Conservation (phyloP, 2,329 filamentous ascomycete genomes). For the Podosphaera aphanis region DNA sequence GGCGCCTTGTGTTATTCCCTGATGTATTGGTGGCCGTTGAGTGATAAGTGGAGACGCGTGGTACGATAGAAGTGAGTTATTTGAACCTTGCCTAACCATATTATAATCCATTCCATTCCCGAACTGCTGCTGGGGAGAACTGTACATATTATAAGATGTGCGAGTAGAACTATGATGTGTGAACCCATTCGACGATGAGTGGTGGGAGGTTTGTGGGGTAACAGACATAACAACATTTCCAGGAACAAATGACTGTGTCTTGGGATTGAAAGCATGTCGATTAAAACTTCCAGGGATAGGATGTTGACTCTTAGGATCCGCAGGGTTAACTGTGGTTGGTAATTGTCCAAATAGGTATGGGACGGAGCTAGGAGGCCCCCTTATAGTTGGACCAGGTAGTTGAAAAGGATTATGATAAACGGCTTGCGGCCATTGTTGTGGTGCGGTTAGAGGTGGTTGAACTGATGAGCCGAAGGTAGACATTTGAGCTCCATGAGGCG, state of each 20-base stretch:
- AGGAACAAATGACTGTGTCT: constrained; percentile 80
- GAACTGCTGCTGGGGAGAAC: constrained; percentile 15
- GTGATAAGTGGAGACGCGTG: constrained; percentile 17
- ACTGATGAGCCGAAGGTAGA: constrained; percentile 15
- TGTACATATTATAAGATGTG: constrained; percentile 20
- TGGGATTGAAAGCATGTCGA: constrained; percentile 74
- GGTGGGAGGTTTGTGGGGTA: constrained; percentile 18
- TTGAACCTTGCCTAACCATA: constrained; percentile 17
- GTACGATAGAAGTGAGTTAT: constrained; percentile 17
- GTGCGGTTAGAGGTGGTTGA: constrained; percentile 12
- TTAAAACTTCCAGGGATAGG: constrained; percentile 68
- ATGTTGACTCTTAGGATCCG: constrained; percentile 54
- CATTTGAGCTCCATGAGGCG: constrained; percentile 15
- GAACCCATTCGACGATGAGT: constrained; percentile 6
- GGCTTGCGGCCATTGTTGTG: constrained; percentile 14
- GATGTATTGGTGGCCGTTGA: constrained; percentile 16
- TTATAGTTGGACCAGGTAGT: constrained; percentile 8
- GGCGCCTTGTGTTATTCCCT: constrained; percentile 12
- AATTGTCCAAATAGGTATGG: constrained; percentile 64
- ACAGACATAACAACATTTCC: constrained; percentile 27
- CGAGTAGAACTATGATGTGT: constrained; percentile 19
- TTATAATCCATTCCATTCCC: constrained; percentile 15
- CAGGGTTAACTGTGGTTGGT: constrained; percentile 42
- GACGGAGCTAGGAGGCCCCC: constrained; percentile 16
- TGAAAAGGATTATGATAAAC: constrained; percentile 14